Conservation (phyloP, 495 filamentous ascomycete genomes). For the Penicillium turbatum region DNA sequence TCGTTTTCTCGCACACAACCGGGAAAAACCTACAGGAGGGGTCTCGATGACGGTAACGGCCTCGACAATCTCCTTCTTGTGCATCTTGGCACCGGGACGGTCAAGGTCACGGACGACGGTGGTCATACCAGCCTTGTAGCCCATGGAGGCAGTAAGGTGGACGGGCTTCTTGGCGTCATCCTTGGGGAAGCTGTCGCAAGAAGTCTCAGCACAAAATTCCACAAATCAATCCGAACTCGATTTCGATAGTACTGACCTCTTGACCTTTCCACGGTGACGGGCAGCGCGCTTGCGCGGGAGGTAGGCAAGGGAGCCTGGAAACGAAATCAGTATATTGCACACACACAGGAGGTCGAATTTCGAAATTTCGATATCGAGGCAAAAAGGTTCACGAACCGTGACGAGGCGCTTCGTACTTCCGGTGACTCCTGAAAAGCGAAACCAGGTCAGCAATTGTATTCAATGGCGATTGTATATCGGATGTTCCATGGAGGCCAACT, state of each 20-base stretch:
- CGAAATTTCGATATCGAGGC: constrained; percentile 22
- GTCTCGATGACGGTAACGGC: constrained; percentile 99
- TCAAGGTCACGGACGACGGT: constrained; percentile 99
- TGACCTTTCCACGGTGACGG: constrained; percentile 96
- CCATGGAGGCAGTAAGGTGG: constrained; percentile 96
- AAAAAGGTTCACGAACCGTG: constrained; percentile 62
- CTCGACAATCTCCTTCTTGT: constrained; percentile 99
- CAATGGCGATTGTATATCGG: constrained; percentile 2
- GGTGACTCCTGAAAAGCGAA: constrained; percentile 53
- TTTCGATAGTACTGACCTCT: constrained; percentile 63
- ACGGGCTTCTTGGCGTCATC: constrained; percentile 99
- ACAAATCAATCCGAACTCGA: constrained; percentile 12
- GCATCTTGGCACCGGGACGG: constrained; percentile 97
- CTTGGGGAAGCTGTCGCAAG: constrained; percentile 83
- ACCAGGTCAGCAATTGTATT: constrained; percentile 32
- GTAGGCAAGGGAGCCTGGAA: constrained; percentile 77
- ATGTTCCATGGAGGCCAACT: constrained; percentile 23
- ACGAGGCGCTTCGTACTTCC: constrained; percentile 90
- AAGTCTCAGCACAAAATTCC: constrained; percentile 32
- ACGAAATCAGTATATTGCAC: constrained; percentile 36
- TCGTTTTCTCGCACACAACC: neutral
- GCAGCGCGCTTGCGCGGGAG: constrained; percentile 95
- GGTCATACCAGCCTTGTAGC: constrained; percentile 99
- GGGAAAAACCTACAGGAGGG: constrained; percentile 75
- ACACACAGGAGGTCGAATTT: constrained; percentile 28